phyloP scores from a whole-genome alignment of 2,329 filamentous ascomycete species.

The Rachicladosporium sp. region DNA sequence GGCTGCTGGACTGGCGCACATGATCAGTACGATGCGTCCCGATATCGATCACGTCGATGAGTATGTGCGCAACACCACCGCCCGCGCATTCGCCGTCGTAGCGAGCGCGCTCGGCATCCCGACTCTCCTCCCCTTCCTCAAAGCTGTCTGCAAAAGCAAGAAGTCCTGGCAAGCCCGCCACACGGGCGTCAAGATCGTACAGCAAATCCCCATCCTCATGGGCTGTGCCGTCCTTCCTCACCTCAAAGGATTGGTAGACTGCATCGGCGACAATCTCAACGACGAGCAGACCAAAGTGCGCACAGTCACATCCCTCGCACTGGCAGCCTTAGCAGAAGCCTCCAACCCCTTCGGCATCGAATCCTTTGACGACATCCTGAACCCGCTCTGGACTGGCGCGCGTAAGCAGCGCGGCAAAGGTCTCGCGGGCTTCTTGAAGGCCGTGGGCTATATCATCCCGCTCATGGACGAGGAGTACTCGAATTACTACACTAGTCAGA shows the following conservation, averaged over 20 bases:
- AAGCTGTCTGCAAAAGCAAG: slow-evolving; percentile 92
- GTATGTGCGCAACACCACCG: slow-evolving; percentile 96
- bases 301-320: slow-evolving; percentile 88
- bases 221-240: slow-evolving; percentile 92
- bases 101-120: slow-evolving; percentile 93
- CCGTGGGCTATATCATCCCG: slow-evolving; percentile 94
- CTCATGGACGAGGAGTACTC: slow-evolving; percentile 99
- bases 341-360: slow-evolving; percentile 98
- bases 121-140: slow-evolving; percentile 83
- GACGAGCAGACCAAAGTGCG: slow-evolving; percentile 97
- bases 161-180: slow-evolving; percentile 98
- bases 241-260: slow-evolving; percentile 89
- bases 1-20: slow-evolving; percentile 88
- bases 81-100: slow-evolving; percentile 91
- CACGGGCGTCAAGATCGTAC: slow-evolving; percentile 97
- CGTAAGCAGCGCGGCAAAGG: slow-evolving; percentile 95
- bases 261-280: slow-evolving; percentile 88
- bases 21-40: slow-evolving; percentile 98
- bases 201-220: slow-evolving; percentile 98
- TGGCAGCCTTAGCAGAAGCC: slow-evolving; percentile 88
- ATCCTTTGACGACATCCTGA: slow-evolving; percentile 94
- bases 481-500: slow-evolving; percentile 96
- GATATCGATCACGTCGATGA: slow-evolving; percentile 98
- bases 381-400: slow-evolving; percentile 92
- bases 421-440: slow-evolving; percentile 89